Percentiles rank a stretch among this genome's conserved stretches.
phyloP scores from a whole-genome alignment of 805 yeast species.

The Vanderwaltozyma yarrowii region DNA sequence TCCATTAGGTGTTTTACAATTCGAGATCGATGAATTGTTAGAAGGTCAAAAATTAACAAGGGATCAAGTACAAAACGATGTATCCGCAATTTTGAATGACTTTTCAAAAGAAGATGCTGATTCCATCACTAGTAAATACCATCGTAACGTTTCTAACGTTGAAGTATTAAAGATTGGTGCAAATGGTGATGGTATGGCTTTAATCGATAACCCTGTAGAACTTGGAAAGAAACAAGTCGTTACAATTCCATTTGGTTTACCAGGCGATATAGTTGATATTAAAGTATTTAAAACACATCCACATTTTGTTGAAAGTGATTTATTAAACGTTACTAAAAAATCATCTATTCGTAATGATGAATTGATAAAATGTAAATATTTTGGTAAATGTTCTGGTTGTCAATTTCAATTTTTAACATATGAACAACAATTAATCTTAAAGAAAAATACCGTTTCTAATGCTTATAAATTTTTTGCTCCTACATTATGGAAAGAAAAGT shows the following conservation, averaged over 20 bases:
- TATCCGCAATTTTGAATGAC: conserved; percentile 55
- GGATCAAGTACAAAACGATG: conserved; percentile 52
- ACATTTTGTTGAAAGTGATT: conserved; percentile 62
- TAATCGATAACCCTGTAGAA: conserved; percentile 51
- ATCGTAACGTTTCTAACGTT: conserved; percentile 50
- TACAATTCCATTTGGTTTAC: conserved; percentile 76
- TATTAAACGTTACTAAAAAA: conserved; percentile 40
- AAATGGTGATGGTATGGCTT: conserved; percentile 80
- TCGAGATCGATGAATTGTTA: conserved; percentile 58
- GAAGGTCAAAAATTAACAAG: conserved; percentile 31
- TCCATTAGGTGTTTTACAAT: conserved; percentile 67
- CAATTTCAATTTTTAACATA: conserved; percentile 80
- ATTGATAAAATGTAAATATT: conserved; percentile 56
- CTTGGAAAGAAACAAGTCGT: conserved; percentile 44
- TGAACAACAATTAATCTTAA: conserved; percentile 59
- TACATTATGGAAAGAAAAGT: conserved; percentile 30
- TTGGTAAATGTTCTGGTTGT: conserved; percentile 91
- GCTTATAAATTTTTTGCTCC: conserved; percentile 78
- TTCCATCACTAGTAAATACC: conserved; percentile 36
- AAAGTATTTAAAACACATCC: conserved; percentile 74
- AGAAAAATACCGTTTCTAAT: conserved; percentile 62
- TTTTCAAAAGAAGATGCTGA: conserved; percentile 26
- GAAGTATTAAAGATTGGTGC: conserved; percentile 51
- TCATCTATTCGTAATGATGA: conserved; percentile 47
- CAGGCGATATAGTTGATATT: conserved; percentile 69